Base-by-base conservation (phyloP, 768 basidiomycete genomes). In the Phylloporus arenicola region DNA sequence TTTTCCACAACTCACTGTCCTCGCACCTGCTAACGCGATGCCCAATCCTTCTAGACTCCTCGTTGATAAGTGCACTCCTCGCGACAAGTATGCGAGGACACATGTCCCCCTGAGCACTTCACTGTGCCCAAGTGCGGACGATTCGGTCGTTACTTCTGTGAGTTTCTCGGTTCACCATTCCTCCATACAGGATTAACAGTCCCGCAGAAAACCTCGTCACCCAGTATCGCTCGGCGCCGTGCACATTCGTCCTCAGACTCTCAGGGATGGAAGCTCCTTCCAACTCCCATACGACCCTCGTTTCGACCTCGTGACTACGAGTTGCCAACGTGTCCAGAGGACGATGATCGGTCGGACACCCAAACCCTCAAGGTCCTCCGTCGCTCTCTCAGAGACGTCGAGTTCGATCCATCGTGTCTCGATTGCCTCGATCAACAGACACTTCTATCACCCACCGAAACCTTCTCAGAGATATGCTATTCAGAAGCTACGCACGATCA, bases 381-480 rank as follows among this genome's bases (percentile, higher is more conserved):
- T 29, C 67, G 68, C 35, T 70, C 67, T 13, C 56, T 70, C 25
- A 67, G 53, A 46, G 62, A 68, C 51, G 64, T 72, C 54, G 68
- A 70, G 45, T 67, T 76, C 51, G 73, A 75, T 58, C 62, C 67
- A 9, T 57, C 68, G 7, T 73, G 73, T 54, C 67, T 76, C 19
- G 63, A 72, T 50, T 64, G 65, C 34, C 70, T 76, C 33, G 75
- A 76, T 57, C 64, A 74, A 19, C 69, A 73, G 52, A 69, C 75
- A 0, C 67, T 76, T 11, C 57, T 68, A 27, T 65, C 68, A 0
- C 75, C 75, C 10, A 58, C 65, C 3, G 71, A 72, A 22, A 65
- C 73, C 22, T 76, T 74, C 54, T 70, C 72, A 4, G 75, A 75
- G 43, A 47, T 72, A 2, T 76, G 75, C 52, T 76, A 73, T 49